phyloP scores from a whole-genome alignment of 192 early-diverging fungal species.

The Gigaspora rosea region DNA sequence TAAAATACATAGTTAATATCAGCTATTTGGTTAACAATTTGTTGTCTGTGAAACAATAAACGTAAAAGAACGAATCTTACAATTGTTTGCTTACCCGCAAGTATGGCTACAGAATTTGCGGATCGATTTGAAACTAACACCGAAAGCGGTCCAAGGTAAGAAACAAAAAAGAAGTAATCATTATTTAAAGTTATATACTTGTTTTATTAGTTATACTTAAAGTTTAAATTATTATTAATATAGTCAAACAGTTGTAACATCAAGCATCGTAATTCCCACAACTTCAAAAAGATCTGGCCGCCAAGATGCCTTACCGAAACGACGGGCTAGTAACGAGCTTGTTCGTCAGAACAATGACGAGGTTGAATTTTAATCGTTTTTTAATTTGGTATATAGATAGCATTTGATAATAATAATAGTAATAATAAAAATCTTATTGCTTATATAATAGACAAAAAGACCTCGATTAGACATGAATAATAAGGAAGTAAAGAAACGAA shows the following conservation, averaged over 20 bases:
- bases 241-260: slow-evolving; percentile 21
- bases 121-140: neutral
- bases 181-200: neutral
- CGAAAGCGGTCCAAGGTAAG: neutral
- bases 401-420: neutral
- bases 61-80: too few species aligned
- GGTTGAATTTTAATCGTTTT: neutral
- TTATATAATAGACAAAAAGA: slow-evolving; percentile 34
- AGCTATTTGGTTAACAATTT: too few species aligned
- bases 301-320: slow-evolving; percentile 3
- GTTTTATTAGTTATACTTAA: neutral
- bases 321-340: slow-evolving; percentile 10
- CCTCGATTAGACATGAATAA: slow-evolving; percentile 43
- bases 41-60: too few species aligned
- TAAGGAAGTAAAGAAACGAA: slow-evolving; percentile 39
- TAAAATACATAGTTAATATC: too few species aligned
- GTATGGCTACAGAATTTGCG: neutral
- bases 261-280: slow-evolving; percentile 12
- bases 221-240: neutral
- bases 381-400: neutral
- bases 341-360: neutral
- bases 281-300: slow-evolving; percentile 5
- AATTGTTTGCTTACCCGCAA: neutral
- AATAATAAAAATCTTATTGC: neutral
- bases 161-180: neutral